Evolutionary conservation across 2,329 filamentous ascomycete genomes (phyloP).

Genomic region (Metarhizium sp.): DNA sequence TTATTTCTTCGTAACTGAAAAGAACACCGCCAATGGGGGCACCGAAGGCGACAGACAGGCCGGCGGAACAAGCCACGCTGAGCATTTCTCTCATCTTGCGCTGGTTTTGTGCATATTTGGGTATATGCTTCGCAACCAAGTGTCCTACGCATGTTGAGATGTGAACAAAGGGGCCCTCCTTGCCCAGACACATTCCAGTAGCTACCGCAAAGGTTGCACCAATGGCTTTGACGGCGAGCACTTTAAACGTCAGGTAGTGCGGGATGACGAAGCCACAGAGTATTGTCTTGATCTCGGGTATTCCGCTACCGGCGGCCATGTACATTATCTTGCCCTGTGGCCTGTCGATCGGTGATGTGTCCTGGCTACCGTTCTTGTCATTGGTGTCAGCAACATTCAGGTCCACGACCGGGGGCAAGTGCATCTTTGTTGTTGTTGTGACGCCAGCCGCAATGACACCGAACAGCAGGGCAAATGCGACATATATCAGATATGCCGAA

Average conservation of each 20-base stretch:
- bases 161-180: slow-evolving; percentile 54
- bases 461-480: slow-evolving; percentile 14
- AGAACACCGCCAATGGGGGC: slow-evolving; percentile 53
- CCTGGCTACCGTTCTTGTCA: slow-evolving; percentile 4
- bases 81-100: slow-evolving; percentile 50
- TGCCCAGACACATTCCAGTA: slow-evolving; percentile 50
- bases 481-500: slow-evolving; percentile 16
- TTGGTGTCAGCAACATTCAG: neutral
- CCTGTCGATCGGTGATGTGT: slow-evolving; percentile 3
- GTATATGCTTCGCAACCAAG: slow-evolving; percentile 39
- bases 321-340: slow-evolving; percentile 41
- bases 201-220: slow-evolving; percentile 49
- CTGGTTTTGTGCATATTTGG: slow-evolving; percentile 48
- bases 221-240: slow-evolving; percentile 47
- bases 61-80: slow-evolving; percentile 46
- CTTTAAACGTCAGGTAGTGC: slow-evolving; percentile 44
- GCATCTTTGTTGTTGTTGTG: slow-evolving; percentile 28
- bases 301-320: slow-evolving; percentile 48
- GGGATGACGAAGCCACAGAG: slow-evolving; percentile 52
- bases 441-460: slow-evolving; percentile 16
- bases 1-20: slow-evolving; percentile 52
- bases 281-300: slow-evolving; percentile 54
- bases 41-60: slow-evolving; percentile 51
- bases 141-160: slow-evolving; percentile 50
- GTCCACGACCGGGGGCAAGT: slow-evolving; percentile 31